Evolutionary conservation across 352 stramenopile genomes (phyloP), one percentile per base, ranked within the genome.

Genomic region (Phytophthora europaea): DNA sequence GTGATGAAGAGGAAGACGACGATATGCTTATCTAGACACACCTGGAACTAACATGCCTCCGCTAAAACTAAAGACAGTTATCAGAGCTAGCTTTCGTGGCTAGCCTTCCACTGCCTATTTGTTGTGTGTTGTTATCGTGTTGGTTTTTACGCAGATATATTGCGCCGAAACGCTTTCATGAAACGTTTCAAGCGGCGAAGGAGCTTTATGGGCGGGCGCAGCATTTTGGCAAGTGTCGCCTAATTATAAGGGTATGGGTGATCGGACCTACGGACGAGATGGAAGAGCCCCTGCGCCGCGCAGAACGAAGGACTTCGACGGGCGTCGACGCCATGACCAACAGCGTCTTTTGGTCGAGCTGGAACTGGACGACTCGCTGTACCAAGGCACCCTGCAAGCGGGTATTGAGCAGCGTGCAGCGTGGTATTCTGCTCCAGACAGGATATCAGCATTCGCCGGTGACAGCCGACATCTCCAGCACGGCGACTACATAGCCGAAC

Each of bases 1-100:
- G 72, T 8, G 87, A 82, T 2, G 87, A 95, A 15, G 88, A 92
- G 20, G 88, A 92, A n/a, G 87, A 88, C 23, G 87, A 88, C 23
- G 85, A 93, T 67, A 91, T 94, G 80, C 82, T 94, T 40, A 93
- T 94, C 67, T 94, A 92, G 69, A n/a, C 54, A 62, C n/a, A 45
- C 53, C 62, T 61, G 55, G 20, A 67, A 50, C 36, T 73, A 70
- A 64, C 59, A 54, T 38, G 54, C 23, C 13, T 76, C 20, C 60
- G 56, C 23, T 40, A 69, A 75, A 55, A 23, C 47, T 54, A 38
- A 75, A 72, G 40, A 64, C 48, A 60, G 12, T 47, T 33, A 63
- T 58, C 28, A 65, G 50, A 61, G 52, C 20, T 28, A 64, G 22
- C 34, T 9, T 52, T 23, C 20, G 20, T 18, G 47, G 47, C 18